Evolutionary conservation across 225 moss, liverwort and hornwort genomes (phyloP).

Genomic region (Pseudisothecium myosuroides): DNA sequence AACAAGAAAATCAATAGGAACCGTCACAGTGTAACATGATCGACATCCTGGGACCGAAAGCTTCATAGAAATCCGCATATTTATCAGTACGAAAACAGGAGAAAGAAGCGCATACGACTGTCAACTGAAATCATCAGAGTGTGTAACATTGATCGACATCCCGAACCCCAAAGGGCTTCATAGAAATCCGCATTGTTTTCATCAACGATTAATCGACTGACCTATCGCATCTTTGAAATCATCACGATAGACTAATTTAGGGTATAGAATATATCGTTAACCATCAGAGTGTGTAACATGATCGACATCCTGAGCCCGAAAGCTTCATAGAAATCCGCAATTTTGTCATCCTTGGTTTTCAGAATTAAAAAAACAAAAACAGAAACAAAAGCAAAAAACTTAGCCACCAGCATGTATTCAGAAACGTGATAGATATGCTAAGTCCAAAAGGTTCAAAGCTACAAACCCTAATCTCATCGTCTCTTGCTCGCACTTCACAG

Average conservation of each 20-base stretch:
- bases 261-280: background rate
- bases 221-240: background rate
- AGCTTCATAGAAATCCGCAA: constrained; percentile 7
- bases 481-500: background rate
- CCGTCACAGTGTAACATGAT: background rate
- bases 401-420: background rate
- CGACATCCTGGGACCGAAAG: background rate
- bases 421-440: background rate
- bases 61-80: background rate
- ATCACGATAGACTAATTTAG: too few species aligned
- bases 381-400: too few species aligned
- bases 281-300: background rate
- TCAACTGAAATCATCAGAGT: background rate
- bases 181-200: background rate
- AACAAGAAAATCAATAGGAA: background rate
- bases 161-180: background rate
- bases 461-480: background rate
- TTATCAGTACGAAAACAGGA: background rate
- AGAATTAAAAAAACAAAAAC: too few species aligned
- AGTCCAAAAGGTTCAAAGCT: background rate
- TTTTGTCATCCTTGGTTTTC: constrained; percentile 7
- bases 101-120: background rate
- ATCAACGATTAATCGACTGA: background rate
- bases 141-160: background rate
- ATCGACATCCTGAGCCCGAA: background rate